phyloP scores from a whole-genome alignment of 2,329 filamentous ascomycete genomes.

The Sarocladiaceae sp. region DNA sequence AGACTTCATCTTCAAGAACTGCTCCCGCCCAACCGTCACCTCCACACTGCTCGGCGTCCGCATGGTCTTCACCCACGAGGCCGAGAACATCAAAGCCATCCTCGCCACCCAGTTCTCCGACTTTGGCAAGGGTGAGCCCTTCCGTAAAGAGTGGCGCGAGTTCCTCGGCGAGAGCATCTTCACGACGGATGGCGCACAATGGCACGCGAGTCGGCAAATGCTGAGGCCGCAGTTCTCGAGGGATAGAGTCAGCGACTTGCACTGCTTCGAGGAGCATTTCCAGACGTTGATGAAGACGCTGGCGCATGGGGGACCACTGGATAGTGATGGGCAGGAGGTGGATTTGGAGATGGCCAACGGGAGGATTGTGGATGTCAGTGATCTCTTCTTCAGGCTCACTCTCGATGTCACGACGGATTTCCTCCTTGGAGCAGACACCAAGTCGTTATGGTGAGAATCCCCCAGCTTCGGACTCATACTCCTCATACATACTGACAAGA shows the following conservation, averaged over 20 bases:
- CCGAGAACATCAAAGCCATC: conserved; percentile 86
- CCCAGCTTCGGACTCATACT: background rate
- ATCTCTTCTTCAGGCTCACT: conserved; percentile 79
- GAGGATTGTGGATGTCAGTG: conserved; percentile 59
- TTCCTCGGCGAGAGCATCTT: conserved; percentile 73
- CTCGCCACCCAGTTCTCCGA: conserved; percentile 80
- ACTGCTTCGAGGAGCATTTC: conserved; percentile 75
- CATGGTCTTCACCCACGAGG: conserved; percentile 71
- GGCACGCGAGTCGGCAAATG: conserved; percentile 76
- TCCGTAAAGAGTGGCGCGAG: conserved; percentile 67
- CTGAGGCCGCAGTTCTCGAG: conserved; percentile 83
- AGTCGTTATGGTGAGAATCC: conserved; percentile 44
- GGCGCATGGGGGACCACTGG: conserved; percentile 48
- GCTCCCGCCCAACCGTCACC: conserved; percentile 53
- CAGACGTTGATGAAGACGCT: conserved; percentile 66
- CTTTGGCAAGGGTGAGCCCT: conserved; percentile 73
- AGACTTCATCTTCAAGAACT: conserved; percentile 36
- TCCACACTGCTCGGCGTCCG: conserved; percentile 46
- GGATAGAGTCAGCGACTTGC: conserved; percentile 74
- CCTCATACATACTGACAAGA: no score
- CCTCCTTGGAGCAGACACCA: conserved; percentile 70
- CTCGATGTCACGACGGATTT: conserved; percentile 85
- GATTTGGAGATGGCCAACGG: conserved; percentile 57
- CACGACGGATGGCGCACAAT: conserved; percentile 69
- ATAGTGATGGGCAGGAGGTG: conserved; percentile 57